Percentiles rank a stretch among this genome's conserved stretches.
Conservation (phyloP, 2,329 filamentous ascomycete species). For the Mycogone perniciosa region DNA sequence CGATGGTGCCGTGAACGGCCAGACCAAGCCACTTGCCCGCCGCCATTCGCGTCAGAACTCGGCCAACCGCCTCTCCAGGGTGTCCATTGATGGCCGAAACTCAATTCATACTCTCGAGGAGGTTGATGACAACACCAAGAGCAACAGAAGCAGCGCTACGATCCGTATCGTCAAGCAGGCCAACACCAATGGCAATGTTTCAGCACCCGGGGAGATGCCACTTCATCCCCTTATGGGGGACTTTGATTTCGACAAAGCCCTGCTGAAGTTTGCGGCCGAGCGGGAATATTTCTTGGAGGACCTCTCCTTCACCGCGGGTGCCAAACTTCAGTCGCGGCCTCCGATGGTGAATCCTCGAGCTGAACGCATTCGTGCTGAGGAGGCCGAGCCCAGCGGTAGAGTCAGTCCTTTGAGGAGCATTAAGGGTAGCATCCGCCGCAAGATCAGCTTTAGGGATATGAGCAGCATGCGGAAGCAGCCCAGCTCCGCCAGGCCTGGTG, state of each 20-base stretch:
- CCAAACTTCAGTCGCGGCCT: slow-evolving; percentile 62
- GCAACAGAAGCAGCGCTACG: slow-evolving; percentile 61
- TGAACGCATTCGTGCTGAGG: slow-evolving; percentile 74
- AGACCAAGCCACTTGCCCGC: slow-evolving; percentile 28
- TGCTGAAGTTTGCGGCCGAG: slow-evolving; percentile 93
- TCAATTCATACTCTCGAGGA: slow-evolving; percentile 54
- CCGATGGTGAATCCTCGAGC: slow-evolving; percentile 73
- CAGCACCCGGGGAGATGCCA: slow-evolving; percentile 15
- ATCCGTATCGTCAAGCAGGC: slow-evolving; percentile 42
- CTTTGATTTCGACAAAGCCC: slow-evolving; percentile 87
- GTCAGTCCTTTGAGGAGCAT: slow-evolving; percentile 53
- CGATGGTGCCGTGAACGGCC: slow-evolving; percentile 28
- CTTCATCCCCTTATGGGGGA: slow-evolving; percentile 44
- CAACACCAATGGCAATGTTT: slow-evolving; percentile 24
- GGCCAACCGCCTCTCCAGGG: slow-evolving; percentile 51
- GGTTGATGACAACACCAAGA: slow-evolving; percentile 49
- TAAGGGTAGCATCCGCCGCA: slow-evolving; percentile 82
- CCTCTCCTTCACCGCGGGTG: slow-evolving; percentile 79
- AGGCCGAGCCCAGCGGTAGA: slow-evolving; percentile 47
- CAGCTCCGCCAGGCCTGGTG: slow-evolving; percentile 66
- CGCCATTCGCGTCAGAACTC: slow-evolving; percentile 58
- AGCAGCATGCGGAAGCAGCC: slow-evolving; percentile 88
- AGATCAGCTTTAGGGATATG: slow-evolving; percentile 91
- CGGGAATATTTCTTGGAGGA: slow-evolving; percentile 91
- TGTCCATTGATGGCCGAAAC: slow-evolving; percentile 42